Conservation (phyloP, 768 basidiomycete species). For the Leccinellum rugosiceps region DNA sequence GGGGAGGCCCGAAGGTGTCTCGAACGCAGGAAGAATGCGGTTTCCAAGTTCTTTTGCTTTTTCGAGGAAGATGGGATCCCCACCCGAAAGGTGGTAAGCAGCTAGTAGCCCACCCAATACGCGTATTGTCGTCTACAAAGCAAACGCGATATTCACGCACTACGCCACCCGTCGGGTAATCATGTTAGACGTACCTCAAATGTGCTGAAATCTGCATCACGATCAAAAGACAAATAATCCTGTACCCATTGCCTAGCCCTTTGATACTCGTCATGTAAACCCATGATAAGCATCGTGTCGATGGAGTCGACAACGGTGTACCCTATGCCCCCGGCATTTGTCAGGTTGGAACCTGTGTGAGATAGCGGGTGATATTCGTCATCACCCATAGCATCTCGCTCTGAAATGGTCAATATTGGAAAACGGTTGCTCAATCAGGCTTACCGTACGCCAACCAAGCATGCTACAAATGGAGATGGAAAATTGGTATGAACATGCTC, state of each 20-base stretch:
- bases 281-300: conserved; percentile 87
- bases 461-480: conserved; percentile 47
- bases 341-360: conserved; percentile 72
- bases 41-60: conserved; percentile 82
- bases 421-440: conserved; percentile 14
- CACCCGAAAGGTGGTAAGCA: conserved; percentile 72
- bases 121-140: conserved; percentile 79
- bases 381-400: conserved; percentile 84
- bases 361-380: conserved; percentile 92
- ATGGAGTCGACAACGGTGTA: conserved; percentile 87
- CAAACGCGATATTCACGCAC: conserved; percentile 3
- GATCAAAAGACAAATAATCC: conserved; percentile 66
- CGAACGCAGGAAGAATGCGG: conserved; percentile 79
- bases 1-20: conserved; percentile 80
- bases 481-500: neutral
- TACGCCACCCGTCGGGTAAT: neutral
- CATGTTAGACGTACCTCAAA: conserved; percentile 67
- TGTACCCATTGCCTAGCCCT: conserved; percentile 79
- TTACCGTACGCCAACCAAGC: conserved; percentile 85
- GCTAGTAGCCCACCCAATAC: conserved; percentile 88
- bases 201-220: conserved; percentile 76
- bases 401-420: conserved; percentile 38
- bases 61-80: conserved; percentile 67
- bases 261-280: conserved; percentile 71
- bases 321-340: conserved; percentile 75